Base-by-base conservation (phyloP, 148 eudicot species). In the Vaccinium darrowii region DNA sequence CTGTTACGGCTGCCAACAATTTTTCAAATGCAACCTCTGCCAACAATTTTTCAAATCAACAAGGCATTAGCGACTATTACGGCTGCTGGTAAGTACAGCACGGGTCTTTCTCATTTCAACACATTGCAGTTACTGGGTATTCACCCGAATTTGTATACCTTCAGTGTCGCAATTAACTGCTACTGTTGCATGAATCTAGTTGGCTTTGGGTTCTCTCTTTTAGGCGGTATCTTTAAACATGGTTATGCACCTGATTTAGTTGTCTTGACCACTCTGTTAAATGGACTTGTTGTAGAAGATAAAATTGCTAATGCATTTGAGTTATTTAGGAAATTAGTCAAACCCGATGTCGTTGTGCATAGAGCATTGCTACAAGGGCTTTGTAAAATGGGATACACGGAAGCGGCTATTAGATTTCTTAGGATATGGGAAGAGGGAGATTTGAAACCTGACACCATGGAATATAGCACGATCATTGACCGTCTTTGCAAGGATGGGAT, bases 401-500 rank as follows among this genome's bases (percentile, higher is more conserved):
- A 9, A 25, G 13, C 15, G 21, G 85, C 85, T 11, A 16, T 82
- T 19, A 43, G 8, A 8, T 69, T 86, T 56, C 78, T 77, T 39
- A 52, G 77, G 43, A 56, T 43, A 4, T 52, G 53, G 67, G 80
- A 71, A 10, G 63, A 18, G 25, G 65, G 18, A 33, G 49, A 80
- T 21, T 30, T 14, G 5, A 21, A 76, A 12, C 81, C 81, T 21
- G 12, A 49, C 50, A 7, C 47, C 0, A 43, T 69, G 18, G 16
- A 5, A 0, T 83, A 47, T 75, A 83, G 21, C 54, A 76, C 12
- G 1, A 62, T 83, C 7, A 57, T 83, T 25, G 80, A 76, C 10
- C 13, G 80, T n/a, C 81, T 83, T n/a, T 76, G 85, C 69, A 83
- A 74, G 57, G 73, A 83, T 39, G 27, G 77, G 49, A 73, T 10